phyloP scores from a whole-genome alignment of 345 rosid genomes.

The Pistacia atlantica region DNA sequence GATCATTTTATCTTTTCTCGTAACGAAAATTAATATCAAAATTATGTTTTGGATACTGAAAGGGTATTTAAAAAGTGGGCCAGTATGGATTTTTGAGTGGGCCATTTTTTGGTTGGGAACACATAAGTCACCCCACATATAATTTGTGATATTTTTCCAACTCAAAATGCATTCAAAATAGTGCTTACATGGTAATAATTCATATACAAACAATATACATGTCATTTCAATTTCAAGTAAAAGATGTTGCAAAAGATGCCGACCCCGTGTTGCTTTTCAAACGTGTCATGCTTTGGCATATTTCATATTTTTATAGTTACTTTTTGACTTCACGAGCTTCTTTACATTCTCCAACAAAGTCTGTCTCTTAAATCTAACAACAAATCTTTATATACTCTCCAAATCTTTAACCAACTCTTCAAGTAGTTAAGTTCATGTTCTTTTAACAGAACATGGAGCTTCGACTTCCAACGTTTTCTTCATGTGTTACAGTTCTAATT shows the following conservation, averaged over 20 bases:
- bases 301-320: neutral
- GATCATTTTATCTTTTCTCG: too few relatives aligned
- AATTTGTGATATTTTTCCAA: too few relatives aligned
- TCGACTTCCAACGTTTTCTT: slow-evolving; percentile 19
- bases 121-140: too few relatives aligned
- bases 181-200: neutral
- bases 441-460: slow-evolving; percentile 20
- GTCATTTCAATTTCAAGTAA: neutral
- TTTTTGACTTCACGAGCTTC: neutral
- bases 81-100: too few relatives aligned
- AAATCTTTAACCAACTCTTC: too few relatives aligned
- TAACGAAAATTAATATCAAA: too few relatives aligned
- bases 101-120: too few relatives aligned
- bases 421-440: too few relatives aligned
- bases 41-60: too few relatives aligned
- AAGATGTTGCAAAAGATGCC: neutral
- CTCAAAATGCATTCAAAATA: too few relatives aligned
- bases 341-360: neutral
- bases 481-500: slow-evolving; percentile 12
- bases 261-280: neutral
- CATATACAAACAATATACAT: neutral
- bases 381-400: neutral
- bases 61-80: too few relatives aligned
- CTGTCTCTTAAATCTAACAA: neutral
- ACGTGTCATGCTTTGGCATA: too few relatives aligned